A percentile compares a stretch with the other conserved stretches of the same genome.
Evolutionary conservation across 2,329 filamentous ascomycete genomes (phyloP).

Genomic region (Penicillium sp.): DNA sequence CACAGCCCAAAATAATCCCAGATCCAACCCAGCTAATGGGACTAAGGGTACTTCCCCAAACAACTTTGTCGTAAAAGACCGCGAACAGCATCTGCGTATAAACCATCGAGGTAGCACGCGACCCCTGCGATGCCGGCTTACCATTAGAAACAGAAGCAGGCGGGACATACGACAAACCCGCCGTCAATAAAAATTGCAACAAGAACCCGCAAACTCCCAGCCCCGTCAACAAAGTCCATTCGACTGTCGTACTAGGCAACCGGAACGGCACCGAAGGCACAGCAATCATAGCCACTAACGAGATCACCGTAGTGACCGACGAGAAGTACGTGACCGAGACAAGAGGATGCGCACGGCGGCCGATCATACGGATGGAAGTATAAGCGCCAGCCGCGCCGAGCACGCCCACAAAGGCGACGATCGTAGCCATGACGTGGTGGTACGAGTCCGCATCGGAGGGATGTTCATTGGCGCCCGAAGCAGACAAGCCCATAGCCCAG

Average conservation of each 20-base stretch:
- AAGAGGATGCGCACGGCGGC: slow-evolving; percentile 75
- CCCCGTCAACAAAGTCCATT: slow-evolving; percentile 68
- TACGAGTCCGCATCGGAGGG: slow-evolving; percentile 51
- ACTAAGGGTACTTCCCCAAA: slow-evolving; percentile 62
- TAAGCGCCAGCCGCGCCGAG: slow-evolving; percentile 72
- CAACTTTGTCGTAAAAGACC: slow-evolving; percentile 60
- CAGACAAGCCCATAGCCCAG: slow-evolving; percentile 6
- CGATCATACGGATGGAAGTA: slow-evolving; percentile 77
- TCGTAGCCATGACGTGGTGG: slow-evolving; percentile 68
- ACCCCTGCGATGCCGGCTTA: slow-evolving; percentile 26
- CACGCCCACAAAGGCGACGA: slow-evolving; percentile 72
- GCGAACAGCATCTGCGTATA: slow-evolving; percentile 72
- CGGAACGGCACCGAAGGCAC: slow-evolving; percentile 59
- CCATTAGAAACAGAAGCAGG: slow-evolving; percentile 36
- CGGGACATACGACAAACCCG: slow-evolving; percentile 71
- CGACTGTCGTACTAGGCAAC: slow-evolving; percentile 52
- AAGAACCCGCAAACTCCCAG: slow-evolving; percentile 74
- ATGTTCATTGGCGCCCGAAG: slow-evolving; percentile 17
- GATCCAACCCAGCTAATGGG: slow-evolving; percentile 60
- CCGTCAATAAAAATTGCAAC: slow-evolving; percentile 83
- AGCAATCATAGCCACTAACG: slow-evolving; percentile 57
- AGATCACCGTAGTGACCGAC: slow-evolving; percentile 67
- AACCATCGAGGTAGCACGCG: slow-evolving; percentile 63
- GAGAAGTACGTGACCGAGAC: slow-evolving; percentile 85
- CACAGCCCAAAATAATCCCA: slow-evolving; percentile 63